phyloP scores from a whole-genome alignment of 495 filamentous ascomycete species.

The Xylaria bambusicola region DNA sequence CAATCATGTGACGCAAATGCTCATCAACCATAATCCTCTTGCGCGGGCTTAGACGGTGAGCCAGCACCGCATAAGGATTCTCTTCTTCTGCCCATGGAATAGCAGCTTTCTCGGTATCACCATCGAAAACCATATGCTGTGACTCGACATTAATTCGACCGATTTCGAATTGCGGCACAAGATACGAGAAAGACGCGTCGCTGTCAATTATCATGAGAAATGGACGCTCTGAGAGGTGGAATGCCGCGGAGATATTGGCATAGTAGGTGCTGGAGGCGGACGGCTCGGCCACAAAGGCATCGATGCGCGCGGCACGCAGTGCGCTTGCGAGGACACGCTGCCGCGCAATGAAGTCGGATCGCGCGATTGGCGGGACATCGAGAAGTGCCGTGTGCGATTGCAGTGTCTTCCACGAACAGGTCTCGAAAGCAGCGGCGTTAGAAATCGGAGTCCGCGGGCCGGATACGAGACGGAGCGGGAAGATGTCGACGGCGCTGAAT shows the following conservation, averaged over 20 bases:
- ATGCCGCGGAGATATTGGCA: conserved; percentile 31
- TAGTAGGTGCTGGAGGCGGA: conserved; percentile 31
- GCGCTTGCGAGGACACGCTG: conserved; percentile 24
- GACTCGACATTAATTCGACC: conserved; percentile 22
- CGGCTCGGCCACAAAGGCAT: conserved; percentile 33
- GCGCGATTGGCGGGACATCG: conserved; percentile 25
- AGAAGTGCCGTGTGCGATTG: conserved; percentile 19
- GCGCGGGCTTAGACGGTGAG: conserved; percentile 10
- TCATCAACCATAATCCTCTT: conserved; percentile 34
- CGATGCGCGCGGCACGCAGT: conserved; percentile 23
- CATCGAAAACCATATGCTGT: conserved; percentile 29
- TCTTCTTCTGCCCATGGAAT: conserved; percentile 29
- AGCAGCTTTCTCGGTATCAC: conserved; percentile 13
- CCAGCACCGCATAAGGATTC: conserved; percentile 27
- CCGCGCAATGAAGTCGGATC: conserved; percentile 26
- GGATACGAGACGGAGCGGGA: not conserved
- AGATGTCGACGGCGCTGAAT: not conserved
- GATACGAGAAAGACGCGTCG: conserved; percentile 26
- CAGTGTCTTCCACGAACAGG: conserved; percentile 24
- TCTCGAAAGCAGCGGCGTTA: conserved; percentile 14
- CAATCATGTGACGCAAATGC: conserved; percentile 31
- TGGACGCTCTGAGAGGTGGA: conserved; percentile 31
- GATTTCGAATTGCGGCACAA: conserved; percentile 31
- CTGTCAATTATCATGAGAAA: conserved; percentile 27
- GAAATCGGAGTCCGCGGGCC: not conserved